Evolutionary conservation across 306 rosid genomes (phyloP), one percentile per base, ranked within the genome.

Genomic region (Abrus pulchellus): DNA sequence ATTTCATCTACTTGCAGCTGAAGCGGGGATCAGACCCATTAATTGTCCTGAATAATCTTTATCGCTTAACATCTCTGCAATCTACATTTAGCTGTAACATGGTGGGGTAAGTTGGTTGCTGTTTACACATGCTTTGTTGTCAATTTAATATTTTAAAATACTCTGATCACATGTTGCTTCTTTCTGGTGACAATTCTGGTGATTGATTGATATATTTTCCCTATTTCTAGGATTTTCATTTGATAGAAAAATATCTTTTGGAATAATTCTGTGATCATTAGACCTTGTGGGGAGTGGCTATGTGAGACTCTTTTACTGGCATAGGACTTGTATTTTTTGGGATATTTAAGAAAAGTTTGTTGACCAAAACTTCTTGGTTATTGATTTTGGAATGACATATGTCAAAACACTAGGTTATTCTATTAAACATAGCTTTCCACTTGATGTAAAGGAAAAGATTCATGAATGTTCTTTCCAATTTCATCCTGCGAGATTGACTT

Each of bases 1-100:
- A 59, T 78, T 79, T 75, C 28, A 30, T 63, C 48, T 61, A 57
- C 36, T 85, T 89, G 87, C 96, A 95, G 97, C 92, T 93, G 38
- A 95, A 92, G 87, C 93, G 97, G 44, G 98, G 98, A 86, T 88
- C 93, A 10, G 97, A 93, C 40, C 92, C 98, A 80, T 87, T 88
- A 67, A 87, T 95, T 87, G 90, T 95, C 77, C 73, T 90, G 73
- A 95, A 95, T 88, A 93, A 93, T 88, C 92, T 93, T 60, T 95
- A 86, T 81, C 94, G 99, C 36, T 83, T 95, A 43, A 95, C 98
- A 48, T 83, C 98, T 76, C 93, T 93, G 74, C 98, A 89, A 78
- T 90, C 97, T 53, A 69, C 96, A 72, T 95, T 95, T 85, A 93
- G 93, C 88, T 95, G 99, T 83, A 95, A 95, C 84, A 93, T 95